These are phyloP conservation scores for Scleroderma bovista DNA, from an alignment of 768 basidiomycete species.

Conservation along the genomic window DNA sequence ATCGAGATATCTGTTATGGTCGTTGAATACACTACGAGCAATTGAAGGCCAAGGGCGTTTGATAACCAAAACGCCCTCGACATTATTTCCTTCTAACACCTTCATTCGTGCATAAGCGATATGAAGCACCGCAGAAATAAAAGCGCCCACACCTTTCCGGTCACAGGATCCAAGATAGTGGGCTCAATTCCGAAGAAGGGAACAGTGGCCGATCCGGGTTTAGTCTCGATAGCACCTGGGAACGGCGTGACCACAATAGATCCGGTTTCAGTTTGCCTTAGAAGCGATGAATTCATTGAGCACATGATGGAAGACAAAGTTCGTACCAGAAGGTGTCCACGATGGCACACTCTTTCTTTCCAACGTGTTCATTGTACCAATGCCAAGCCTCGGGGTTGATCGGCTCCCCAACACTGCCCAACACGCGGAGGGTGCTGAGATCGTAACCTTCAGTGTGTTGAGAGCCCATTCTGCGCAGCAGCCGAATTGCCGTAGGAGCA, in stretches of 20 bases:
- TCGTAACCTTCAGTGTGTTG: slow-evolving; percentile 83
- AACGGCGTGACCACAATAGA: slow-evolving; percentile 93
- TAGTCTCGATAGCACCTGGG: slow-evolving; percentile 93
- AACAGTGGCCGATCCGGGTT: slow-evolving; percentile 94
- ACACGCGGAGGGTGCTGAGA: slow-evolving; percentile 73
- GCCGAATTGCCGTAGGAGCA: slow-evolving; percentile 90
- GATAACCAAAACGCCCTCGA: slow-evolving; percentile 87
- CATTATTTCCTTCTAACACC: slow-evolving; percentile 72
- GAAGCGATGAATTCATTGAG: slow-evolving; percentile 1
- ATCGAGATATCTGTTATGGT: slow-evolving; percentile 82
- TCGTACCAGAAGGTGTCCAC: slow-evolving; percentile 86
- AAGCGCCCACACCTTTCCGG: slow-evolving; percentile 48
- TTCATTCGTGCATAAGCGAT: slow-evolving; percentile 13
- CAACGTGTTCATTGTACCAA: slow-evolving; percentile 97
- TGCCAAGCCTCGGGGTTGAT: slow-evolving; percentile 99
- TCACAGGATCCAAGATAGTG: slow-evolving; percentile 79
- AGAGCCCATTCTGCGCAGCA: slow-evolving; percentile 79
- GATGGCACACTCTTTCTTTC: slow-evolving; percentile 80
- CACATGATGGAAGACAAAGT: background rate
- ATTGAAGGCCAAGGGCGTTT: slow-evolving; percentile 93
- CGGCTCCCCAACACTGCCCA: slow-evolving; percentile 95
- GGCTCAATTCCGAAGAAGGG: slow-evolving; percentile 96
- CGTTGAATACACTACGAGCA: slow-evolving; percentile 86
- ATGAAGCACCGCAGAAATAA: background rate
- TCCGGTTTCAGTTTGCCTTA: slow-evolving; percentile 96